phyloP scores from a whole-genome alignment of 2,329 filamentous ascomycete species.

The Beauveria rudraprayagi region DNA sequence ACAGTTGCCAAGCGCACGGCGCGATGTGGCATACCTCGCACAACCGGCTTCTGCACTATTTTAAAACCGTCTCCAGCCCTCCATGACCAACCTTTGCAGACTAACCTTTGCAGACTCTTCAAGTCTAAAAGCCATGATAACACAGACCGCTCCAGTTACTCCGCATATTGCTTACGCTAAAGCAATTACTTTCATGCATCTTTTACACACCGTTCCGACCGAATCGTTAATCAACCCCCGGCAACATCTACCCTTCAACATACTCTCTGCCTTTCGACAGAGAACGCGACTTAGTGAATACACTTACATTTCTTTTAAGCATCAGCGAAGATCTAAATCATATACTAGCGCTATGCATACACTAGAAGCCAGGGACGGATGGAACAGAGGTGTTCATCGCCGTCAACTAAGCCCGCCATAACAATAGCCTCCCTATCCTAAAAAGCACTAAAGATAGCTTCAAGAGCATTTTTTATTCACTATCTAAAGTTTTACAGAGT shows the following conservation, averaged over 20 bases:
- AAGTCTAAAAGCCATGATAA: neutral
- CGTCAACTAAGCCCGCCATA: too few relatives aligned
- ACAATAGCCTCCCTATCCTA: neutral
- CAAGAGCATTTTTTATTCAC: constrained; percentile 14
- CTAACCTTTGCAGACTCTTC: neutral
- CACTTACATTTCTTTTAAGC: neutral
- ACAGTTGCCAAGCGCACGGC: neutral
- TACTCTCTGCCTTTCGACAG: neutral
- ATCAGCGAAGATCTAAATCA: neutral
- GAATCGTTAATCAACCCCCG: neutral
- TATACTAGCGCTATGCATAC: too few relatives aligned
- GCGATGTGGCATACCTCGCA: neutral
- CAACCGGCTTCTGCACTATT: neutral
- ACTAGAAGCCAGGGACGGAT: too few relatives aligned
- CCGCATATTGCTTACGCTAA: neutral
- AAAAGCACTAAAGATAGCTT: constrained; percentile 5
- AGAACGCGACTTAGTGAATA: neutral
- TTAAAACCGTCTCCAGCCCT: neutral
- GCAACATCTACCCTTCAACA: neutral
- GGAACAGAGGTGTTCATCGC: too few relatives aligned
- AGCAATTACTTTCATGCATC: neutral
- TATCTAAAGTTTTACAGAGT: constrained; percentile 9
- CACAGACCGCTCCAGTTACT: neutral
- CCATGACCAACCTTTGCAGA: neutral
- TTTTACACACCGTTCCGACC: neutral